A percentile compares a stretch with the other conserved stretches of the same genome.
phyloP scores from a whole-genome alignment of 108 stramenopile genomes.

The Nitzschia putrida region DNA sequence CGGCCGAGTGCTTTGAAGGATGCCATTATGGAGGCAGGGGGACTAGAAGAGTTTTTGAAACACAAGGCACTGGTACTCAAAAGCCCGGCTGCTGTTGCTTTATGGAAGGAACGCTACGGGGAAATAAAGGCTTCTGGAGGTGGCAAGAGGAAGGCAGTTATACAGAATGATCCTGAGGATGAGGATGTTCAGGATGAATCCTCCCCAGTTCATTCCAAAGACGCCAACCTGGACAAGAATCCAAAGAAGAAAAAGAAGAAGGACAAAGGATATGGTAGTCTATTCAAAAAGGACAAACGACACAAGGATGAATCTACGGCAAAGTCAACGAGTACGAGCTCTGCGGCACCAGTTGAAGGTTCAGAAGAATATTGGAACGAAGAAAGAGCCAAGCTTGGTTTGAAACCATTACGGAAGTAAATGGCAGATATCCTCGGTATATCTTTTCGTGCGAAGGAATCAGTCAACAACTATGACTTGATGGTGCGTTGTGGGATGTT shows the following conservation, averaged over 20 bases:
- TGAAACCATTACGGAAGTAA: conserved; percentile 58
- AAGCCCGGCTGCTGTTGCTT: conserved; percentile 46
- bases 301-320: conserved; percentile 13
- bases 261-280: conserved; percentile 57
- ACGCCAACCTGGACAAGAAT: conserved; percentile 11
- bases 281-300: conserved; percentile 57
- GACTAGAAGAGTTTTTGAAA: conserved; percentile 54
- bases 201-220: not conserved
- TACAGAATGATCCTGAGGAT: conserved; percentile 9
- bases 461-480: no score
- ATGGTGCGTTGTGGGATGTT: no score
- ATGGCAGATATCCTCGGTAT: no score
- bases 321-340: conserved; percentile 7
- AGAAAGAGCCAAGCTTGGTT: conserved; percentile 73
- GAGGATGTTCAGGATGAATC: not conserved
- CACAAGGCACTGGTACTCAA: conserved; percentile 57
- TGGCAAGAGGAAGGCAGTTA: conserved; percentile 17
- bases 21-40: conserved; percentile 49
- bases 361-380: conserved; percentile 84
- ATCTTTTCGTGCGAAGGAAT: no score
- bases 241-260: conserved; percentile 38
- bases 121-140: conserved; percentile 22
- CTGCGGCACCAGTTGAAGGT: conserved; percentile 13
- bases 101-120: conserved; percentile 43
- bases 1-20: conserved; percentile 52